Evolutionary conservation across 257 asterid species (phyloP).

Genomic region (Nicotiana benthamiana): DNA sequence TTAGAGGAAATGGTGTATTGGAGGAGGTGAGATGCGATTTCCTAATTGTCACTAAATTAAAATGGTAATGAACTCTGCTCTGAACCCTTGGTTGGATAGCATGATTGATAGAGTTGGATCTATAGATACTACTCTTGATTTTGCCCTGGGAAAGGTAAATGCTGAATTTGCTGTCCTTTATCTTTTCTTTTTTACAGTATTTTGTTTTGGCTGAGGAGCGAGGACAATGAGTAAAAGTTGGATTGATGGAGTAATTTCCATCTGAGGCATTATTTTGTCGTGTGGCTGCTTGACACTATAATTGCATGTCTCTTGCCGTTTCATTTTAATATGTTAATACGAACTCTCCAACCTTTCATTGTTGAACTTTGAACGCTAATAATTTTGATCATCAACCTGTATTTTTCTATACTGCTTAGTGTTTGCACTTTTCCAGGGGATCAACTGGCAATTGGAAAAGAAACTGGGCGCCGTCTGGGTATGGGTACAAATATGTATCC

Average conservation of each 20-base stretch:
- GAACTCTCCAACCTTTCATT: neutral
- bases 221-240: neutral
- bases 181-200: neutral
- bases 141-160: neutral
- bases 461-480: constrained; percentile 93
- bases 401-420: neutral
- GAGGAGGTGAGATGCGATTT: neutral
- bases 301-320: neutral
- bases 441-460: constrained; percentile 95
- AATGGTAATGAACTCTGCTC: neutral
- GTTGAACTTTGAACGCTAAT: neutral
- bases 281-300: neutral
- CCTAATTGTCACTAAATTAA: neutral
- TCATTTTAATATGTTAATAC: neutral
- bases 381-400: neutral
- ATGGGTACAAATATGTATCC: constrained; percentile 99
- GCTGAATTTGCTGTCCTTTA: neutral
- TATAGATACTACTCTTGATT: neutral
- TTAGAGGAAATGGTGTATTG: neutral
- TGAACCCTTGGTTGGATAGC: neutral
- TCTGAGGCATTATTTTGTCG: neutral
- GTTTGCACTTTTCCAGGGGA: constrained; percentile 47
- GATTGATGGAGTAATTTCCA: neutral
- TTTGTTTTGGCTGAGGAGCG: neutral
- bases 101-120: neutral